These are phyloP conservation scores for Brassica hybrid DNA, from an alignment of 441 rosid species.

Conservation along the genomic window DNA sequence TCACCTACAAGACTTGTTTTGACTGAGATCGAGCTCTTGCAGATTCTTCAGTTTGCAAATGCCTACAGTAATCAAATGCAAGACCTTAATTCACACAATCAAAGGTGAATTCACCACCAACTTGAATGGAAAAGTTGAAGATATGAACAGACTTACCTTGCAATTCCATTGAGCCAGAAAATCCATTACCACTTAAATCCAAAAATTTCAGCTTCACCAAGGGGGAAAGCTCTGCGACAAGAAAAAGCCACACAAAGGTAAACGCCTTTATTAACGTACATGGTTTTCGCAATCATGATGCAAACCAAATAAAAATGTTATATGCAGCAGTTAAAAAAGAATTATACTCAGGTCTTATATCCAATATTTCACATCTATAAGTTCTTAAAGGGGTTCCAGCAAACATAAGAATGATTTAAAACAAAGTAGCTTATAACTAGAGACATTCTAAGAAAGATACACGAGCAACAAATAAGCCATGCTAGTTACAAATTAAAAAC, in stretches of 20 bases:
- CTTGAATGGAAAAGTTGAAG: neutral
- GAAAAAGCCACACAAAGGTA: neutral
- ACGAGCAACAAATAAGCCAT: neutral
- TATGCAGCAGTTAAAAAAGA: neutral
- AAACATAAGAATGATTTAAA: neutral
- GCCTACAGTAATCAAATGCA: neutral
- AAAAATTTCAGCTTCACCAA: constrained; percentile 24
- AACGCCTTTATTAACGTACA: neutral
- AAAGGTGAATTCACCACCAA: constrained; percentile 8
- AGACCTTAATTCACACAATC: neutral
- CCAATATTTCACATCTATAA: neutral
- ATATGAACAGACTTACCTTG: constrained; percentile 22
- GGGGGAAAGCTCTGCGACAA: neutral
- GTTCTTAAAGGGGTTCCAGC: neutral
- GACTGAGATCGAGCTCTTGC: constrained; percentile 10
- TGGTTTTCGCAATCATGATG: neutral
- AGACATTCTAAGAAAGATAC: neutral
- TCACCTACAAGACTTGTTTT: neutral
- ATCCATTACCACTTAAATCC: constrained; percentile 9
- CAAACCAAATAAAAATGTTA: neutral
- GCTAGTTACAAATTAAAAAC: neutral
- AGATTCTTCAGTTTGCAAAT: constrained; percentile 31
- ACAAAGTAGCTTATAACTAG: neutral
- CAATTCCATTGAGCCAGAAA: constrained; percentile 21
- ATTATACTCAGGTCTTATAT: neutral